Conservation (phyloP, 176 grass and related monocot species). For the Cymbopogon citratus region DNA sequence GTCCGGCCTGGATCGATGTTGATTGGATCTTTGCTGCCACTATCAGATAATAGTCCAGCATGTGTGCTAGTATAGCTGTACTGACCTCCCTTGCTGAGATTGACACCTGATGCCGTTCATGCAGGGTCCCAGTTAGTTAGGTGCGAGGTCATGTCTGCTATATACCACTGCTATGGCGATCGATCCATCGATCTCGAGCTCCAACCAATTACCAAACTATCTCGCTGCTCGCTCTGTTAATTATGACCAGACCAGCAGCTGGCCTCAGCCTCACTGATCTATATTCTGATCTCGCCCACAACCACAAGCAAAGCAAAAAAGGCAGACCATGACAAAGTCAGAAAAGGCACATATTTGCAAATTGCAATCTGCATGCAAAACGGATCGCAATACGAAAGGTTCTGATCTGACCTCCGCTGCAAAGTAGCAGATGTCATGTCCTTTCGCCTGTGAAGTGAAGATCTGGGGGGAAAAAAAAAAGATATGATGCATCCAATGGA, state of each 20-base stretch:
- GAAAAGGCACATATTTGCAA: not conserved
- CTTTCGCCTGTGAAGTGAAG: not conserved
- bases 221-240: not conserved
- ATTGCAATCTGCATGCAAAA: conserved; percentile 12
- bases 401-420: too few relatives aligned
- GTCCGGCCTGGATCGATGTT: not conserved
- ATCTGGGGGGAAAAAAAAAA: not conserved
- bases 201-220: conserved; percentile 23
- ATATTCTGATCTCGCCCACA: not conserved
- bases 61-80: too few relatives aligned
- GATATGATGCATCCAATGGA: not conserved
- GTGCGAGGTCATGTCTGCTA: conserved; percentile 31
- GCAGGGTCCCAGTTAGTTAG: conserved; percentile 5
- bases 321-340: not conserved
- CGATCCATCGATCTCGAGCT: not conserved
- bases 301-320: conserved; percentile 5
- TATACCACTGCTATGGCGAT: not conserved
- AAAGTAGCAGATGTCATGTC: not conserved
- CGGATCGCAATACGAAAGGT: too few relatives aligned
- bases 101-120: not conserved
- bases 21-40: too few relatives aligned
- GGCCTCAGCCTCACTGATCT: not conserved
- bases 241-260: not conserved
- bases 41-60: too few relatives aligned
- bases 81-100: too few relatives aligned